Evolutionary conservation across 306 rosid genomes (phyloP).

Genomic region (Astragalus membranaceus): DNA sequence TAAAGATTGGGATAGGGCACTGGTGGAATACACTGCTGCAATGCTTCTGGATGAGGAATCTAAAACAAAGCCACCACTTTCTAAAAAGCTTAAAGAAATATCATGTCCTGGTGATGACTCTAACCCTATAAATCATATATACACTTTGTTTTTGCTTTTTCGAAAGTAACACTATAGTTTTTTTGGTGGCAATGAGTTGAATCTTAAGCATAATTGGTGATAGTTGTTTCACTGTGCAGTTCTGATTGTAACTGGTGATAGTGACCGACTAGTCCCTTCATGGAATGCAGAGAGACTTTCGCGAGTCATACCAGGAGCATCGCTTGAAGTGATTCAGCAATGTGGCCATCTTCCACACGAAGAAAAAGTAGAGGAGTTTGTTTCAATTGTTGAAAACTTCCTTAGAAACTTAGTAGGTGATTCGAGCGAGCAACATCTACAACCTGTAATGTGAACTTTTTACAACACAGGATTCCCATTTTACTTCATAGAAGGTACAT

Average conservation of each 20-base stretch:
- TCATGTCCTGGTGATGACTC: constrained; percentile 73
- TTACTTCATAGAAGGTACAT: constrained; percentile 6
- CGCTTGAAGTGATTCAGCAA: constrained; percentile 57
- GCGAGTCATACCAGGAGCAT: constrained; percentile 67
- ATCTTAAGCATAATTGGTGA: not conserved
- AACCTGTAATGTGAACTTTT: constrained; percentile 20
- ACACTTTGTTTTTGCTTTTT: no score
- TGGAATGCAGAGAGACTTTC: constrained; percentile 92
- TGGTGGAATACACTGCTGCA: constrained; percentile 77
- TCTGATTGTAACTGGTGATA: constrained; percentile 82
- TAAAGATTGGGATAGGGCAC: constrained; percentile 93
- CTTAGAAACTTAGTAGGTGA: constrained; percentile 36
- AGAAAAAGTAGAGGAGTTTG: constrained; percentile 78
- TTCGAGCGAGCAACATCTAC: constrained; percentile 33
- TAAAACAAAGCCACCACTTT: constrained; percentile 50
- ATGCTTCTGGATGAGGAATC: constrained; percentile 63
- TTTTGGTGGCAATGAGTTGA: no score
- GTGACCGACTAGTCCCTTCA: constrained; percentile 67
- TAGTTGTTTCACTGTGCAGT: constrained; percentile 44
- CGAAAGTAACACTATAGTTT: no score
- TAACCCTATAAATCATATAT: constrained; percentile 18
- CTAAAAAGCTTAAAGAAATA: constrained; percentile 65
- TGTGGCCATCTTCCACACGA: constrained; percentile 94
- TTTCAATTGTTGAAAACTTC: constrained; percentile 66
- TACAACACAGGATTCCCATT: not conserved